A percentile compares a stretch with the other conserved stretches of the same genome.
These are phyloP conservation scores for Sergeia podlipaevii DNA, from an alignment of 208 protist genomes.

Conservation along the genomic window DNA sequence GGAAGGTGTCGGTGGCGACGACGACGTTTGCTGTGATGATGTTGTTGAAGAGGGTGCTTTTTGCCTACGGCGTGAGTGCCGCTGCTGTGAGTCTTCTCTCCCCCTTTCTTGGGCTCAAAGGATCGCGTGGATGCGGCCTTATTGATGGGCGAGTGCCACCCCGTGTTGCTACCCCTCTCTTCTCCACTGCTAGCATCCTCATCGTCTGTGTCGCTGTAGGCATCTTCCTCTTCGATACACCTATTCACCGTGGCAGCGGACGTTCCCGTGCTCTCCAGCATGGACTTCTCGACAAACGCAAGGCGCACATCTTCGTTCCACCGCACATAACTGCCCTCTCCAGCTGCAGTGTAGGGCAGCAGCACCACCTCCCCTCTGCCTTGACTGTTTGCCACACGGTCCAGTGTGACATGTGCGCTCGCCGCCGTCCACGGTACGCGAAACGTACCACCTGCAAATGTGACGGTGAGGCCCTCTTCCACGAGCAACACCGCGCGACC, in stretches of 20 bases:
- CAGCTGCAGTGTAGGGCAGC: constrained; percentile 63
- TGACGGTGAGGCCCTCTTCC: constrained; percentile 62
- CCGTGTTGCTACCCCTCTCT: too few species aligned
- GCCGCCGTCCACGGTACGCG: constrained; percentile 38
- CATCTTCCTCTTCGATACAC: constrained; percentile 1
- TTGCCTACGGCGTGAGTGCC: too few species aligned
- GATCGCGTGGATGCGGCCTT: too few species aligned
- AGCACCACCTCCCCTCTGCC: constrained; percentile 33
- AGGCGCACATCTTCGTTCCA: constrained; percentile 40
- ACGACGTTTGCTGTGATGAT: too few species aligned
- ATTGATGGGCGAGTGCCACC: too few species aligned
- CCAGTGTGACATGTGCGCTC: constrained; percentile 13
- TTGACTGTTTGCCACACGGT: constrained; percentile 16
- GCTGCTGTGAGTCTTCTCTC: too few species aligned
- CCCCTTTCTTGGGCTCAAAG: too few species aligned
- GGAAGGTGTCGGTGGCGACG: too few species aligned
- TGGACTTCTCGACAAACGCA: constrained; percentile 23
- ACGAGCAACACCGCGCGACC: constrained; percentile 52
- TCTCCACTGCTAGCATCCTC: background rate
- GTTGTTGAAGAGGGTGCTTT: too few species aligned
- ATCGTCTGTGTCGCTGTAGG: constrained; percentile 1
- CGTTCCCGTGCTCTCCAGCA: background rate
- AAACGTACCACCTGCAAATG: constrained; percentile 54
- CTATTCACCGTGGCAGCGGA: too few species aligned
- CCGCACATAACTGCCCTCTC: constrained; percentile 72